Evolutionary conservation across 176 grass and related monocot species (phyloP).

Genomic region (Oryza rufipogon): DNA sequence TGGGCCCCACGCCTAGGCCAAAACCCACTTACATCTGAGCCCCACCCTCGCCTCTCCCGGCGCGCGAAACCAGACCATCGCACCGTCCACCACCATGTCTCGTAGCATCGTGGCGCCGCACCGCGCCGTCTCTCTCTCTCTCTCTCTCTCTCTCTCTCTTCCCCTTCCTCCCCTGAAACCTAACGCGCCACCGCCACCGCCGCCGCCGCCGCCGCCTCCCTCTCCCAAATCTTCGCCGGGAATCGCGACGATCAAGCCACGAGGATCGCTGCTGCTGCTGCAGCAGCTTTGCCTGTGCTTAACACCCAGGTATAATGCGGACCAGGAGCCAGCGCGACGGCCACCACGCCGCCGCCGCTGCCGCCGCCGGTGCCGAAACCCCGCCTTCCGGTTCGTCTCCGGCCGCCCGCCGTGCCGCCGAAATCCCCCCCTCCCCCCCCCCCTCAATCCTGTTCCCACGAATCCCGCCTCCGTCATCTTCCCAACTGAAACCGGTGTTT

Average conservation of each 20-base stretch:
- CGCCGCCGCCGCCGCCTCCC: neutral
- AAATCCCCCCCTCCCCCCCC: no score
- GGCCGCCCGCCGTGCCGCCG: neutral
- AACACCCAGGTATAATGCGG: conserved; percentile 28
- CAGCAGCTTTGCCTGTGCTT: no score
- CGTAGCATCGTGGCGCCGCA: neutral
- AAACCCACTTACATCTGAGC: neutral
- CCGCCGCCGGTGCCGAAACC: neutral
- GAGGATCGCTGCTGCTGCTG: neutral
- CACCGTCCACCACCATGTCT: neutral
- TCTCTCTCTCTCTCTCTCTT: neutral
- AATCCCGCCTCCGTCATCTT: neutral
- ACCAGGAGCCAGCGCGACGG: conserved; percentile 56
- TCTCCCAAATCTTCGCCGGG: neutral
- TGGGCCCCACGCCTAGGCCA: no score
- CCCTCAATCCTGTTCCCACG: neutral
- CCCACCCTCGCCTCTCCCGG: neutral
- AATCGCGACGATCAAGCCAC: neutral
- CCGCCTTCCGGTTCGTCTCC: conserved; percentile 39
- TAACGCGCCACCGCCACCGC: conserved; percentile 26
- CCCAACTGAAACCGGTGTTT: neutral
- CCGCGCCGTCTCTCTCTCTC: no score
- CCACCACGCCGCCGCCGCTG: neutral
- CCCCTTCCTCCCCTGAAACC: conserved; percentile 29
- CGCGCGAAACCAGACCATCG: conserved; percentile 35